Evolutionary conservation across 2,329 filamentous ascomycete genomes (phyloP), one percentile per base, ranked within the genome.

Genomic region (Elsinoe fawcettii): DNA sequence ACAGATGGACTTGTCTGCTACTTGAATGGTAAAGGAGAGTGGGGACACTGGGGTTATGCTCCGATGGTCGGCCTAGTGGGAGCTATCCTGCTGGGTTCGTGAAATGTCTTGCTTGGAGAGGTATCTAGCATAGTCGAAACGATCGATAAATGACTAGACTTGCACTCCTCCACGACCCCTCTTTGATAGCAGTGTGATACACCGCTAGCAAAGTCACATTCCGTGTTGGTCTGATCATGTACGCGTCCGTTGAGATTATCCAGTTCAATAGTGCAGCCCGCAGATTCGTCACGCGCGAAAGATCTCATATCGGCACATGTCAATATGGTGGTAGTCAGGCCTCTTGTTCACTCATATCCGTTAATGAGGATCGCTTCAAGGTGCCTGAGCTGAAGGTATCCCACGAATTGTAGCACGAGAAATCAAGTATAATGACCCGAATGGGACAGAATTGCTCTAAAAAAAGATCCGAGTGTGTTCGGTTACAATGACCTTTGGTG

Each of bases 1-100:
- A 74, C 69, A 1, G 78, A 80, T 70, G 77, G 78, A 0, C 60
- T 59, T 22, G 69, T 77, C 2, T 77, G 75, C 55, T 63, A 61
- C 34, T 68, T 63, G 57, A 63, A 59, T 12, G 76, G 74, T 1
- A 64, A 67, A 12, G 74, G 73, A 2, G 67, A 78, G 62, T 76
- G 73, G 75, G 72, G 70, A 61, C 77, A 80, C 65, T 80, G 76
- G 75, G 70, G 73, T 0, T 78, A 77, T 70, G 74, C 71, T 23
- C 71, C 73, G 3, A 58, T 77, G 36, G 62, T 76, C 23, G 60
- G 65, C 27, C 61, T 66, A 4, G 63, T 75, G 56, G 71, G 71
- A 14, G 65, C 59, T 25, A 5, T 66, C 20, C 27, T 58, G 61
- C 32, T 25, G 59, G 63, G 32, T 23, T 27, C 32, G 34, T 34